phyloP scores from a whole-genome alignment of 768 basidiomycete genomes.

The Lactarius hatsudake region DNA sequence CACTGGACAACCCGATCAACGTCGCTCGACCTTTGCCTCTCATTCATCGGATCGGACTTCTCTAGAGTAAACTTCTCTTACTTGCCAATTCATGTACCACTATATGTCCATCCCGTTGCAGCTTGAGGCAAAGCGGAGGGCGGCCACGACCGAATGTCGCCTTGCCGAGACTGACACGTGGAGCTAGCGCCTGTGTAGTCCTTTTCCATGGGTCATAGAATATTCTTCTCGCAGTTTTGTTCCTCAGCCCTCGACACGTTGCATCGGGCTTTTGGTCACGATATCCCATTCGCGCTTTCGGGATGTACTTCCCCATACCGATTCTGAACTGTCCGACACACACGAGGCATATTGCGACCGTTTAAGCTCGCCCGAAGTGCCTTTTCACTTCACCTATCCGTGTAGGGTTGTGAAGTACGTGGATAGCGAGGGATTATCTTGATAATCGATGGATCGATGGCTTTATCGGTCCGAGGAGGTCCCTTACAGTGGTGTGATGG shows the following conservation, averaged over 20 bases:
- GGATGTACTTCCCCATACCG: conserved; percentile 4
- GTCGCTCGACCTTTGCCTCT: neutral
- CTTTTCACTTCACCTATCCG: neutral
- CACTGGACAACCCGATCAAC: conserved; percentile 4
- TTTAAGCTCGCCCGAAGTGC: conserved; percentile 1
- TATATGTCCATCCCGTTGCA: neutral
- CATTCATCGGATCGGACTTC: neutral
- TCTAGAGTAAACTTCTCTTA: neutral
- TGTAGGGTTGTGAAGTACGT: neutral
- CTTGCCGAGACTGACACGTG: conserved; percentile 1
- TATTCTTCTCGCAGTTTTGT: conserved; percentile 11
- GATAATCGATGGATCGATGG: conserved; percentile 22
- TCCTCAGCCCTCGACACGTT: conserved; percentile 14
- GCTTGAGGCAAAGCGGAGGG: neutral
- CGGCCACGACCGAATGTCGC: neutral
- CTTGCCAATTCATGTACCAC: neutral
- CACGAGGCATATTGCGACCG: neutral
- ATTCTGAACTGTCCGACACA: conserved; percentile 1
- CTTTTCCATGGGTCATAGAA: conserved; percentile 12
- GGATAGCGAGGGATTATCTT: conserved; percentile 14
- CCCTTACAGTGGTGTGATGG: neutral
- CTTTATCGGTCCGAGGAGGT: conserved; percentile 14
- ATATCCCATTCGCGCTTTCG: conserved; percentile 8
- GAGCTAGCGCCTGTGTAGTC: neutral
- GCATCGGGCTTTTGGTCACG: conserved; percentile 16